Conservation (phyloP, 257 asterid species). For the Solanum okadae region DNA sequence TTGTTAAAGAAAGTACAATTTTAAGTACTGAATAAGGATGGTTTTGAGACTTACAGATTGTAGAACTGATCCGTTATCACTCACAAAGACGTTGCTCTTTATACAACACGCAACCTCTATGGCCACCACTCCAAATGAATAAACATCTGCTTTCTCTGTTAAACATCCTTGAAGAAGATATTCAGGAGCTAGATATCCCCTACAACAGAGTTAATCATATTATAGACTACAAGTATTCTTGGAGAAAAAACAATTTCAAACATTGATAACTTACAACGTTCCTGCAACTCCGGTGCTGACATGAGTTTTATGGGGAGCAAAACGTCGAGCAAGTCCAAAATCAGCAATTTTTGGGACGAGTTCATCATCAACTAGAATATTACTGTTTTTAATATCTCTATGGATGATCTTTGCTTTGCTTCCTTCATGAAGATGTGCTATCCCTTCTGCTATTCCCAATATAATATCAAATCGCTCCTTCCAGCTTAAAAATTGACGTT, state of each 20-base stretch:
- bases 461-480: background rate
- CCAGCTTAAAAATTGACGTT: conserved; percentile 1
- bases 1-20: no score
- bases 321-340: conserved; percentile 4
- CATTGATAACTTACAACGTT: background rate
- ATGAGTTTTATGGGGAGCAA: background rate
- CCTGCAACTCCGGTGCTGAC: background rate
- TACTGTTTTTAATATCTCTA: background rate
- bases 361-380: background rate
- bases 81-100: background rate
- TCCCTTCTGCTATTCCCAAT: conserved; percentile 6
- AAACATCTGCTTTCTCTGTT: conserved; percentile 1
- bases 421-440: background rate
- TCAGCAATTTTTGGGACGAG: background rate
- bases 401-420: background rate
- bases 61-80: background rate
- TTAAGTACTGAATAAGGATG: no score
- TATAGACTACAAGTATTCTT: background rate
- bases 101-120: background rate
- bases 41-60: background rate
- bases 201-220: background rate
- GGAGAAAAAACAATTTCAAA: background rate
- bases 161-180: conserved; percentile 4
- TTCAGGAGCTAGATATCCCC: conserved; percentile 3
- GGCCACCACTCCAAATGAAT: background rate